A percentile compares a stretch with the other conserved stretches of the same genome.
phyloP scores from a whole-genome alignment of 257 asterid genomes.

The Solanum chiquidenum region DNA sequence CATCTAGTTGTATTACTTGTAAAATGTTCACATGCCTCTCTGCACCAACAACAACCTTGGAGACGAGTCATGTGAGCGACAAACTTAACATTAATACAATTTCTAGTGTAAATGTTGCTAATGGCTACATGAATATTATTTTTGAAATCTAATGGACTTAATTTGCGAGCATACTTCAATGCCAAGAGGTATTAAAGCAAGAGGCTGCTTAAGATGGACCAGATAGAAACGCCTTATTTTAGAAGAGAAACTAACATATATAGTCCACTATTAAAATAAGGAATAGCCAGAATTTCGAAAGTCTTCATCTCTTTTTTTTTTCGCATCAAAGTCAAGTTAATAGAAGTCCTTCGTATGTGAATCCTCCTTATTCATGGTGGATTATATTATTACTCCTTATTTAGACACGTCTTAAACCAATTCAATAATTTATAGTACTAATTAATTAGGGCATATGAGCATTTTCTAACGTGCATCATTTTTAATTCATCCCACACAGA shows the following conservation, averaged over 20 bases:
- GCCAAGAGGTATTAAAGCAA: neutral
- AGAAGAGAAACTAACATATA: neutral
- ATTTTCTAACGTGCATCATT: neutral
- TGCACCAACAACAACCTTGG: neutral
- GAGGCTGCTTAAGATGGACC: neutral
- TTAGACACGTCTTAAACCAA: neutral
- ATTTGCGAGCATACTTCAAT: neutral
- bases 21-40: neutral
- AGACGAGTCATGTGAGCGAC: neutral
- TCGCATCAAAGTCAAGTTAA: too few relatives aligned
- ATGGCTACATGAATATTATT: neutral
- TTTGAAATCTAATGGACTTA: neutral
- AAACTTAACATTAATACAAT: neutral
- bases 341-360: neutral
- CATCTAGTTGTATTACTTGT: neutral
- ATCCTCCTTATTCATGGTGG: neutral
- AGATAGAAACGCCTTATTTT: neutral
- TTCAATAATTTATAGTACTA: neutral
- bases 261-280: neutral
- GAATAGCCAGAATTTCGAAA: neutral
- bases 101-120: neutral
- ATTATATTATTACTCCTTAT: too few relatives aligned
- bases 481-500: neutral
- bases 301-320: too few relatives aligned
- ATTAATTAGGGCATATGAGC: neutral